Evolutionary conservation across 352 stramenopile genomes (phyloP).

Genomic region (Phytophthora agathidicida): DNA sequence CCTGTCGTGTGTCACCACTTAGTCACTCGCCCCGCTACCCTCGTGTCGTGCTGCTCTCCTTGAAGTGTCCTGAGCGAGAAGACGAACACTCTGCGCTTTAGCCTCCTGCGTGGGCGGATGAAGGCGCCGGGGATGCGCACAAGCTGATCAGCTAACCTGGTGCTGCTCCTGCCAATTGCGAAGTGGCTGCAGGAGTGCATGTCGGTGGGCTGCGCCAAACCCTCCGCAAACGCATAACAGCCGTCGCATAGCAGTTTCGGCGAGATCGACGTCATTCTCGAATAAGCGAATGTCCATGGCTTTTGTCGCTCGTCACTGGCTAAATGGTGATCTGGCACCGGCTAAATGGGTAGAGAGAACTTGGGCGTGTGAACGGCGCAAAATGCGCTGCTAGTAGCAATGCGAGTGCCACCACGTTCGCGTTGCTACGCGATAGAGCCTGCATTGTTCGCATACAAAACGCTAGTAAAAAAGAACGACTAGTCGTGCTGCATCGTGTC

Average conservation of each 20-base stretch:
- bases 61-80: background rate
- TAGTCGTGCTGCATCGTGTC: slow-evolving; percentile 6
- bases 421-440: no score
- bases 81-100: background rate
- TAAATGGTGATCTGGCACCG: background rate
- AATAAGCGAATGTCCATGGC: no score
- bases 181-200: slow-evolving; percentile 29
- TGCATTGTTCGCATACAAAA: slow-evolving; percentile 2
- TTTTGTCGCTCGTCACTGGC: background rate
- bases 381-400: no score
- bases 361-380: no score
- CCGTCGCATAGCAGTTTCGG: slow-evolving; percentile 10
- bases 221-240: slow-evolving; percentile 18
- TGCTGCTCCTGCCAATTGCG: slow-evolving; percentile 28
- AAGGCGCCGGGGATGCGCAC: slow-evolving; percentile 11
- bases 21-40: background rate
- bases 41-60: slow-evolving; percentile 1
- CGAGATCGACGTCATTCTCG: slow-evolving; percentile 19
- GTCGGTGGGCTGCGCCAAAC: slow-evolving; percentile 8
- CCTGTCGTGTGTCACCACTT: slow-evolving; percentile 1
- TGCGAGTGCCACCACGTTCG: no score
- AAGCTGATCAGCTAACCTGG: slow-evolving; percentile 2
- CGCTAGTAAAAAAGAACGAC: background rate
- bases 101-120: no score
- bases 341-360: no score